Conservation (phyloP, 495 filamentous ascomycete genomes). For the Podospora australis region DNA sequence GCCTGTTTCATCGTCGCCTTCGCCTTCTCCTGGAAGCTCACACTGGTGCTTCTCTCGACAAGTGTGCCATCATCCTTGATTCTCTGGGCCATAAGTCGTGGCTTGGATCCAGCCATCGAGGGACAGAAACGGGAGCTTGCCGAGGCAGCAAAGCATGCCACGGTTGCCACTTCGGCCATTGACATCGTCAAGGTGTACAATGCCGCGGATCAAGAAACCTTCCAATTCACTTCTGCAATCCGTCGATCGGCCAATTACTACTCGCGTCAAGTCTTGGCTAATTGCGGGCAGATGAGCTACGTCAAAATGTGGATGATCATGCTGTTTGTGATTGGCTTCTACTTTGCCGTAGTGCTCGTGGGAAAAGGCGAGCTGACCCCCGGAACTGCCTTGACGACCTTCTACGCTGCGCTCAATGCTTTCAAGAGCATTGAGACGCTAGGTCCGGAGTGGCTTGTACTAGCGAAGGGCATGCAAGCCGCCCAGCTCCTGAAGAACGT, state of each 20-base stretch:
- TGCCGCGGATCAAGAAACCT: conserved; percentile 61
- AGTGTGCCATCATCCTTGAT: conserved; percentile 61
- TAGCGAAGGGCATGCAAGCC: conserved; percentile 77
- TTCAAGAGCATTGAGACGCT: conserved; percentile 66
- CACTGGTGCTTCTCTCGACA: conserved; percentile 70
- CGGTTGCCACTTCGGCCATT: conserved; percentile 63
- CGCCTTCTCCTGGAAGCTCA: conserved; percentile 76
- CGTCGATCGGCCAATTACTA: conserved; percentile 57
- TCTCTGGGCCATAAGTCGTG: conserved; percentile 51
- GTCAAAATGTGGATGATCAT: conserved; percentile 65
- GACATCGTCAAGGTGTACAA: conserved; percentile 88
- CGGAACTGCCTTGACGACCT: conserved; percentile 73
- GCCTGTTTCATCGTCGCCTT: conserved; percentile 65
- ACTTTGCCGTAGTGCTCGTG: conserved; percentile 71
- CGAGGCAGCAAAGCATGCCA: conserved; percentile 64
- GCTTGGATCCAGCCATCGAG: conserved; percentile 59
- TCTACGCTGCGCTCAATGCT: conserved; percentile 73
- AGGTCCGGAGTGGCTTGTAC: conserved; percentile 63
- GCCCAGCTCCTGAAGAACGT: conserved; percentile 52
- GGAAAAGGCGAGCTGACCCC: conserved; percentile 41
- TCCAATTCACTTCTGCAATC: conserved; percentile 56
- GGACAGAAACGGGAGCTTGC: conserved; percentile 63
- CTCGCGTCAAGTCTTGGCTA: conserved; percentile 57
- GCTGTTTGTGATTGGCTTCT: conserved; percentile 90
- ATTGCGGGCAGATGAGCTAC: conserved; percentile 63